Conservation (phyloP, 805 yeast genomes). For the Candida michaelii region DNA sequence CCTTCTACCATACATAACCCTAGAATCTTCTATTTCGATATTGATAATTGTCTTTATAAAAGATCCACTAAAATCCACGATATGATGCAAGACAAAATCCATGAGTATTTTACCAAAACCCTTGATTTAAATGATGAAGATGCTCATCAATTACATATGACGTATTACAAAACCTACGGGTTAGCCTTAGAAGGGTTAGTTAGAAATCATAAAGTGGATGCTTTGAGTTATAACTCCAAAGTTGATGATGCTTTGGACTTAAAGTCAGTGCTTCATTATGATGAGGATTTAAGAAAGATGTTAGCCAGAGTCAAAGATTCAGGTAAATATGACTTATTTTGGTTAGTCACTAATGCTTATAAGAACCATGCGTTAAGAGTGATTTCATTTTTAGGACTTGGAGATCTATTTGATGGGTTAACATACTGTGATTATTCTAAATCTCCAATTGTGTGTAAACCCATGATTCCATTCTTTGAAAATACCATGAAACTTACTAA, state of each 20-base stretch:
- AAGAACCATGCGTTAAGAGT: slow-evolving; percentile 86
- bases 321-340: slow-evolving; percentile 64
- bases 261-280: slow-evolving; percentile 71
- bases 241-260: slow-evolving; percentile 94
- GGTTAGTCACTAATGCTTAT: slow-evolving; percentile 96
- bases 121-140: slow-evolving; percentile 65
- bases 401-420: slow-evolving; percentile 92
- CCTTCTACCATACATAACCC: slow-evolving; percentile 23
- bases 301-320: slow-evolving; percentile 43
- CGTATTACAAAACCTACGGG: slow-evolving; percentile 85
- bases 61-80: slow-evolving; percentile 77
- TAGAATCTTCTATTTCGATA: slow-evolving; percentile 75
- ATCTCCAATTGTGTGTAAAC: slow-evolving; percentile 80
- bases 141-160: slow-evolving; percentile 68
- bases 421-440: slow-evolving; percentile 85
- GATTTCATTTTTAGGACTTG: slow-evolving; percentile 75
- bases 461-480: slow-evolving; percentile 70
- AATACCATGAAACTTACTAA: slow-evolving; percentile 61
- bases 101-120: slow-evolving; percentile 69
- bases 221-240: slow-evolving; percentile 79
- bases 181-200: slow-evolving; percentile 90
- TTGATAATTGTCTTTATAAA: slow-evolving; percentile 87
- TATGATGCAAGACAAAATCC: slow-evolving; percentile 84
- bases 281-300: slow-evolving; percentile 52
- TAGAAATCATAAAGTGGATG: slow-evolving; percentile 70